phyloP scores from a whole-genome alignment of 768 basidiomycete genomes.

The Roridomyces roridus region DNA sequence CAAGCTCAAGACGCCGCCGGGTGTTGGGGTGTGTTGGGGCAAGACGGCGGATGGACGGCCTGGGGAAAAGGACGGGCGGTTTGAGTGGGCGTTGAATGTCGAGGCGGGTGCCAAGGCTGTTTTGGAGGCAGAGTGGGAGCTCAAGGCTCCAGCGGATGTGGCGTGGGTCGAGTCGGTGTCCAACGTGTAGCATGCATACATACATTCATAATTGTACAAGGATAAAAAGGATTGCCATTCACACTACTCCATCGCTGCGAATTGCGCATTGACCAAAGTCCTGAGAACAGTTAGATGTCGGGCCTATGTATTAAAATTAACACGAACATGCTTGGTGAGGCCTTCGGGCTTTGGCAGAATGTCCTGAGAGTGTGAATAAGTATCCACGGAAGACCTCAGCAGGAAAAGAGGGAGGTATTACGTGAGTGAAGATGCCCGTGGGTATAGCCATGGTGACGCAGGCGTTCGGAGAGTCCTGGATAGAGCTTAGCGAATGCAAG shows the following conservation, averaged over 20 bases:
- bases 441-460: slow-evolving; percentile 79
- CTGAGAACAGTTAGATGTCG: background rate
- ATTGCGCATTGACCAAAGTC: slow-evolving; percentile 25
- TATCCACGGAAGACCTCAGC: background rate
- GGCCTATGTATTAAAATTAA: background rate
- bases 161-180: slow-evolving; percentile 32
- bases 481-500: background rate
- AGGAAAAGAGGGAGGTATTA: slow-evolving; percentile 34
- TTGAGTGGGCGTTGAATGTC: slow-evolving; percentile 59
- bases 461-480: slow-evolving; percentile 77
- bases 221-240: background rate
- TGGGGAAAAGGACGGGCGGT: slow-evolving; percentile 60
- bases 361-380: slow-evolving; percentile 46
- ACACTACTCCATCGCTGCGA: slow-evolving; percentile 24
- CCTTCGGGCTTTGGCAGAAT: slow-evolving; percentile 72
- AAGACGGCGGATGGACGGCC: slow-evolving; percentile 48
- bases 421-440: slow-evolving; percentile 78
- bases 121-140: slow-evolving; percentile 59
- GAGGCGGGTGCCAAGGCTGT: slow-evolving; percentile 47
- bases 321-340: slow-evolving; percentile 48
- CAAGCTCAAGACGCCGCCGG: slow-evolving; percentile 28
- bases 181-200: background rate
- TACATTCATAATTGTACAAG: too few species aligned
- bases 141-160: slow-evolving; percentile 46
- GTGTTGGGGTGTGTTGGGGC: slow-evolving; percentile 41